Evolutionary conservation across 352 stramenopile species (phyloP), one percentile per base, ranked within the genome.

Genomic region (Globisporangium nodosum): DNA sequence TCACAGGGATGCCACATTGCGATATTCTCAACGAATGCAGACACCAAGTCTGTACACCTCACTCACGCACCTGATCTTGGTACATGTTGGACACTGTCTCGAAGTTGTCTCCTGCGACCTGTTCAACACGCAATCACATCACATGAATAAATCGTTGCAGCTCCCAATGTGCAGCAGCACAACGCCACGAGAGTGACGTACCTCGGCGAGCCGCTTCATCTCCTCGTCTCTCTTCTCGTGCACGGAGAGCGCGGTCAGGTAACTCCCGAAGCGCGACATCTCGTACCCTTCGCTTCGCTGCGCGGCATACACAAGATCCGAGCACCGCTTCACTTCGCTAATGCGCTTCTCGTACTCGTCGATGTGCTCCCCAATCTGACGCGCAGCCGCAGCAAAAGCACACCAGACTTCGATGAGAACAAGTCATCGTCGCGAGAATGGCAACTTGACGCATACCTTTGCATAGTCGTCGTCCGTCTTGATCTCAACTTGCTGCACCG

Each of bases 391-490:
- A 43, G 33, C 7, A 66, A 52, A 55, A 56, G 15, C 30, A 31
- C 13, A 53, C 21, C 9, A 18, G 5, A 9, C 9, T 12, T 20
- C 9, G 16, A 9, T 47, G 3, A 55, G 50, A 46, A 45, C 16
- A 4, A 47, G 33, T 4, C 5, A 31, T 8, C n/a, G n/a, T 18
- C 45, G 7, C 43, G 16, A 15, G 5, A 24, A 21, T 21, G 35
- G 37, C 24, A 21, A n/a, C 52, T n/a, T 48, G 42, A 37, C 18
- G 63, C 16, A 21, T 37, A 89, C 81, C 65, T 77, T 90, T 16
- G 75, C 71, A 56, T 94, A 94, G n/a, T 90, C 85, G 52, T 94
- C 85, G 47, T 94, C 85, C 5, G 79, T 91, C 54, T 89, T 88
- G 58, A 94, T 93, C 50, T 94, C 85, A 6, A 94, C 81, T 63